phyloP scores from a whole-genome alignment of 2,329 filamentous ascomycete genomes.

The Penicillium psychrosexuale region DNA sequence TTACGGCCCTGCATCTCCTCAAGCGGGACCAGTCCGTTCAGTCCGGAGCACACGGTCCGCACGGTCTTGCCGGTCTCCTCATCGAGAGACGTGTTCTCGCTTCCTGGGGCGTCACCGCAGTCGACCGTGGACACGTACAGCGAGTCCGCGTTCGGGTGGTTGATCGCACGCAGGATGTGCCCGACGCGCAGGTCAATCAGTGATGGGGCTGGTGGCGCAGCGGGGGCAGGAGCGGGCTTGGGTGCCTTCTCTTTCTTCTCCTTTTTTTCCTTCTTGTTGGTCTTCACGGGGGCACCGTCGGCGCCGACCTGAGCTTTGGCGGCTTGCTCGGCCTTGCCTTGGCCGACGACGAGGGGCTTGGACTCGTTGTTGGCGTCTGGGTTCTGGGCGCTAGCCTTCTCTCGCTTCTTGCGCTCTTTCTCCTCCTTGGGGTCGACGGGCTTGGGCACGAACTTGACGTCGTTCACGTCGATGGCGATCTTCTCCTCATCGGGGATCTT shows the following conservation, averaged over 20 bases:
- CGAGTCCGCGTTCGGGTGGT: slow-evolving; percentile 95
- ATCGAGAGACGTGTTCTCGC: slow-evolving; percentile 71
- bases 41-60: slow-evolving; percentile 92
- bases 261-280: slow-evolving; percentile 66
- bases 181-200: slow-evolving; percentile 95
- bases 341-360: slow-evolving; percentile 39
- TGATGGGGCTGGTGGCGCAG: slow-evolving; percentile 74
- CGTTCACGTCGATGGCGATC: slow-evolving; percentile 71
- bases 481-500: slow-evolving; percentile 69
- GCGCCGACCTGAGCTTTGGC: slow-evolving; percentile 55
- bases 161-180: slow-evolving; percentile 92
- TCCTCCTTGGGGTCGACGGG: slow-evolving; percentile 88
- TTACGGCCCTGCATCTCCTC: slow-evolving; percentile 97
- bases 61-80: slow-evolving; percentile 90
- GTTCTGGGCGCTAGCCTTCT: slow-evolving; percentile 60
- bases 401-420: slow-evolving; percentile 95
- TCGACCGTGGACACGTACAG: slow-evolving; percentile 94
- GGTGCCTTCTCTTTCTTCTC: slow-evolving; percentile 88
- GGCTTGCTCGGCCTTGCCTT: slow-evolving; percentile 34
- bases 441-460: slow-evolving; percentile 83
- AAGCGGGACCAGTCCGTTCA: slow-evolving; percentile 88
- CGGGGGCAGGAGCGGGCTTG: slow-evolving; percentile 65
- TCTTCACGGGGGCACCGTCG: slow-evolving; percentile 41
- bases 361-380: slow-evolving; percentile 22
- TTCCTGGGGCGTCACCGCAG: slow-evolving; percentile 80